Conservation (phyloP, 202 grass and related monocot species). For the Panicum virgatum region DNA sequence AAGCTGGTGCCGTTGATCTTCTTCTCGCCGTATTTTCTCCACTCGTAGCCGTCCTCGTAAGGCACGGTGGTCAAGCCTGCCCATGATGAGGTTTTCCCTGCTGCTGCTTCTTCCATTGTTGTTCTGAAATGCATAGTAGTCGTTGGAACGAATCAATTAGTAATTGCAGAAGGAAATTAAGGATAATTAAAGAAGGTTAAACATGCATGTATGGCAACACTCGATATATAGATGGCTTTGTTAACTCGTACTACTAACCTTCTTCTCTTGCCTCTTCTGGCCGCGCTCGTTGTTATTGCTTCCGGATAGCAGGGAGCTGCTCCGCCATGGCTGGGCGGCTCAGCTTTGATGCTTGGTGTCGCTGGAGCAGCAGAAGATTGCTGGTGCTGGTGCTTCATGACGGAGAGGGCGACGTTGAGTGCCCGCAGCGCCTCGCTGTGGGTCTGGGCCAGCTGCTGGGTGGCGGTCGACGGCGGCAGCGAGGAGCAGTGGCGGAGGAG, state of each 20-base stretch:
- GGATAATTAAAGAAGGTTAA: too few relatives aligned
- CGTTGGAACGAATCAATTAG: too few relatives aligned
- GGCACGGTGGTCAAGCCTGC: neutral
- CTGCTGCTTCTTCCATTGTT: too few relatives aligned
- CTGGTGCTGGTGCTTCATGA: neutral
- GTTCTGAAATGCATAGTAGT: too few relatives aligned
- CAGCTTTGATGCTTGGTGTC: neutral
- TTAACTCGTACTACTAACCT: neutral
- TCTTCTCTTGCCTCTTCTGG: neutral
- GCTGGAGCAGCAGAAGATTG: neutral
- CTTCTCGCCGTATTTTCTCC: constrained; percentile 64
- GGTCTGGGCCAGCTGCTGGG: neutral
- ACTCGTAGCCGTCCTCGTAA: constrained; percentile 40
- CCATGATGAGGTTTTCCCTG: neutral
- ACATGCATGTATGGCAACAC: too few relatives aligned
- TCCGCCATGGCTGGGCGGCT: neutral
- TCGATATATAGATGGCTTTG: too few relatives aligned
- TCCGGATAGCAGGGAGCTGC: neutral
- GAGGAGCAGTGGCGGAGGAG: neutral
- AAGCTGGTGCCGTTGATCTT: constrained; percentile 27
- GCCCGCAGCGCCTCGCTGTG: constrained; percentile 11
- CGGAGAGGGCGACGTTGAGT: constrained; percentile 33
- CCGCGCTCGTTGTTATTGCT: too few relatives aligned
- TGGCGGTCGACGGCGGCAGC: too few relatives aligned
- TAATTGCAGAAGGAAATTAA: too few relatives aligned